Percentiles rank a stretch among this genome's conserved stretches.
Evolutionary conservation across 192 early-diverging fungal species (phyloP).

Genomic region (Backusella morwellensis): DNA sequence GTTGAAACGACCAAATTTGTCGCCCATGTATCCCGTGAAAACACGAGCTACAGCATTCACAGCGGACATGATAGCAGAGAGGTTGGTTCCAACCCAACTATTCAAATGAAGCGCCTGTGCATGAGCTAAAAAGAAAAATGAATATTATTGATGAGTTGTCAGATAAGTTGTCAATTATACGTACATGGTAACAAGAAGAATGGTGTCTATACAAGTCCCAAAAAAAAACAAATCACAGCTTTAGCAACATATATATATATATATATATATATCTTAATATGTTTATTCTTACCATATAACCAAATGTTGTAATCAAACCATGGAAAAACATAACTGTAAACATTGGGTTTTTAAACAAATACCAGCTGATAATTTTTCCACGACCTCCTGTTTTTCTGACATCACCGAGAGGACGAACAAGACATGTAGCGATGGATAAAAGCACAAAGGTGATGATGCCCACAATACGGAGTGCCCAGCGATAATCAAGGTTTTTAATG

Average conservation of each 20-base stretch:
- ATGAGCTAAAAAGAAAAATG: background rate
- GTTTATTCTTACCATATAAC: slow-evolving; percentile 37
- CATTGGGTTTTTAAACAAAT: slow-evolving; percentile 36
- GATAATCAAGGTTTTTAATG: slow-evolving; percentile 54
- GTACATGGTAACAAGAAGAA: slow-evolving; percentile 34
- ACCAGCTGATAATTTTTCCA: slow-evolving; percentile 36
- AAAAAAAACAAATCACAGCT: background rate
- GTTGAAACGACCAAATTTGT: slow-evolving; percentile 45
- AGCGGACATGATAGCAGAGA: slow-evolving; percentile 44
- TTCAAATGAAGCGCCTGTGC: slow-evolving; percentile 25
- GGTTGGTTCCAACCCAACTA: slow-evolving; percentile 29
- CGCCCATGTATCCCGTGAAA: slow-evolving; percentile 41
- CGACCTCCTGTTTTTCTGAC: slow-evolving; percentile 16
- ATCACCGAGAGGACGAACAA: slow-evolving; percentile 34
- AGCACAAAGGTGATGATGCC: slow-evolving; percentile 56
- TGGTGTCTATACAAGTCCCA: slow-evolving; percentile 28
- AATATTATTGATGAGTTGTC: background rate
- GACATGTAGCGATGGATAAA: slow-evolving; percentile 29
- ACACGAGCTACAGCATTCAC: slow-evolving; percentile 46
- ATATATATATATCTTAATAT: no score
- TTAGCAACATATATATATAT: background rate
- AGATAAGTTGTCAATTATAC: background rate
- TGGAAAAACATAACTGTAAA: slow-evolving; percentile 33
- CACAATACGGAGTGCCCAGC: slow-evolving; percentile 62
- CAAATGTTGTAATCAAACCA: slow-evolving; percentile 42